Evolutionary conservation across 345 rosid genomes (phyloP), one percentile per base, ranked within the genome.

Genomic region (Dovyalis caffra): DNA sequence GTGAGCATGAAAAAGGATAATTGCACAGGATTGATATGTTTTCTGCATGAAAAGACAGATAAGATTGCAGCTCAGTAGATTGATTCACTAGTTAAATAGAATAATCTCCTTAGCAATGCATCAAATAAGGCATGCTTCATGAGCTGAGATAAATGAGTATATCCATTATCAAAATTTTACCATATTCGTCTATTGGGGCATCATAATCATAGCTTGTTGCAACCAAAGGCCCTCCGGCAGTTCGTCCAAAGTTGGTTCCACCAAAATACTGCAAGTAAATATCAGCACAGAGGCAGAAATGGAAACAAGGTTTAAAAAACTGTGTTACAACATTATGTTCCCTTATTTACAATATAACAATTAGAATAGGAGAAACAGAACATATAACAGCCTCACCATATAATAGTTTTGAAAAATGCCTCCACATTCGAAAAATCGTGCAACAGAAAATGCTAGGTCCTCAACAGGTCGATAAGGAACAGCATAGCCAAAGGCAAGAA

Each of bases 141-240:
- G 23, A 18, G 64, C 56, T 62, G 47, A 71, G n/a, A 68, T 56
- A 12, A 33, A 5, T 34, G 29, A 33, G 15, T 14, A 47, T 31
- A 51, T n/a, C 3, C 14, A 43, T 6, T 53, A 37, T 49, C 15
- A 14, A 51, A 78, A 75, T 2, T 20, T 66, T 82, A 89, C 91
- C 93, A 43, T 87, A 89, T 81, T 89, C 93, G 77, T 89, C 91
- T 49, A 87, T 66, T n/a, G 93, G 93, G 58, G 93, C 91, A 61
- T 89, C 91, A 66, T 89, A 89, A 77, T 87, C 93, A 57, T 89
- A 89, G 77, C 91, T 89, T 20, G 93, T 85, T 49, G 93, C 91
- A 68, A 86, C 51, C 72, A 89, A 49, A 72, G 90, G 91, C 62
- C 93, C 93, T 68, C 93, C 93, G 5, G 90, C 90, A 0, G 89